Base-by-base conservation (phyloP, 129 eudicot species). In the Arctium lappa region DNA sequence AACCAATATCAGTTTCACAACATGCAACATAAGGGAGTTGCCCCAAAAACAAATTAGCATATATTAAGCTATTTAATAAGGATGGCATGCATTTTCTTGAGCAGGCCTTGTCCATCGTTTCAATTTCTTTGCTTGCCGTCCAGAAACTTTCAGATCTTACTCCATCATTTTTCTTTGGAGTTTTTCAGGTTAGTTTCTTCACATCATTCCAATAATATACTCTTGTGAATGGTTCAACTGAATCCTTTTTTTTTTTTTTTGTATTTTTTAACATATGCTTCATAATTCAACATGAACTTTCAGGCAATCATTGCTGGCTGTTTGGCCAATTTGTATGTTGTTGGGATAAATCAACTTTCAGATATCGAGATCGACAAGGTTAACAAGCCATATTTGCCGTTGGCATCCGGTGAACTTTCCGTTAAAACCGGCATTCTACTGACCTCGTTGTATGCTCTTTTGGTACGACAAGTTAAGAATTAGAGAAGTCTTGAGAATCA, bases 301-400 rank as follows among this genome's bases (percentile, higher is more conserved):
- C 77, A 84, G 87, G 84, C 87, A 12, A 69, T 79, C 46, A 5
- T 79, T 3, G 87, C 84, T 33, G 87, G 87, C 1, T 74, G 83
- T 66, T 84, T 84, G 63, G 87, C 87, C 27, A 84, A 73, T 79
- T 66, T 79, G 11, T 84, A 84, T 46, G 84, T 84, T 29, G 87
- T 74, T 18, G 87, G 84, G 48, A 79, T 84, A 42, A 84, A 84
- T 74, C 87, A 84, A 74, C 77, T 84, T 36, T 79, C 87, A 5
- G 87, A 84, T 65, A 74, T 79, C 5, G 80, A 84, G 27, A 79
- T 84, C 30, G 87, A 84, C 80, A 84, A 84, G 72, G 80, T 84
- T 79, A 84, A 84, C 84, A 84, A 84, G 44, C 87, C 87, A 65
- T 84, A 84, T 84, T 79, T 84, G 80, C 80, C 79, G 15, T 79